Conservation (phyloP, 1,284 basidiomycete genomes). For the Flammula alnicola region DNA sequence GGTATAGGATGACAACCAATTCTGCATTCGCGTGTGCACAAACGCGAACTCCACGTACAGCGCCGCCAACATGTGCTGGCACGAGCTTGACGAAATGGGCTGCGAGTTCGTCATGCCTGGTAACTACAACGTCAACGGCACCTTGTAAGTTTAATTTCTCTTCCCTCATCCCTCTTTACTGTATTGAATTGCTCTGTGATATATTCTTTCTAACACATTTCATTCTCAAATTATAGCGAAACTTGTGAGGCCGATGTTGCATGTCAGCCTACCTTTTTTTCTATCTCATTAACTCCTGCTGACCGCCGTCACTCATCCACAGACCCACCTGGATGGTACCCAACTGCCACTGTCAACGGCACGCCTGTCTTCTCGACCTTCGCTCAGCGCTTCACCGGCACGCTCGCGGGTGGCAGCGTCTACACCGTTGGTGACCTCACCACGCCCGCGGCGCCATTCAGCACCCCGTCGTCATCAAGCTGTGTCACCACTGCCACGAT, state of each 20-base stretch:
- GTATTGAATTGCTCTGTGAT: too few relatives aligned
- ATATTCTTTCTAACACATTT: too few relatives aligned
- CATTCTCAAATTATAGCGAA: constrained; percentile 37
- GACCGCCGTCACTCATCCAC: neutral
- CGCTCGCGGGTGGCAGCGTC: constrained; percentile 30
- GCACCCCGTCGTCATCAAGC: constrained; percentile 42
- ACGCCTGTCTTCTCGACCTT: constrained; percentile 44
- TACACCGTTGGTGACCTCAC: constrained; percentile 42
- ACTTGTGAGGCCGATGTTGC: constrained; percentile 48
- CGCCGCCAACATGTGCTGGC: constrained; percentile 48
- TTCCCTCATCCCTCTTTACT: neutral
- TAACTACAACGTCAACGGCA: constrained; percentile 43
- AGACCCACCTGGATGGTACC: constrained; percentile 49
- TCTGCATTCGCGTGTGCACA: constrained; percentile 61
- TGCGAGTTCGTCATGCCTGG: constrained; percentile 47
- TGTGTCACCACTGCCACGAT: constrained; percentile 41
- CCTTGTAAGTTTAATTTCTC: constrained; percentile 35
- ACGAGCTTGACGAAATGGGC: constrained; percentile 48
- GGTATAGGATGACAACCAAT: constrained; percentile 37
- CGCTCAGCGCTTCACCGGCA: constrained; percentile 46
- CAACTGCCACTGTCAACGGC: constrained; percentile 38
- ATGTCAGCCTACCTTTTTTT: constrained; percentile 29
- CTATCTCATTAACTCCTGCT: neutral
- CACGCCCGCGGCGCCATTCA: constrained; percentile 38
- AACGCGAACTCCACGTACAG: constrained; percentile 53